Evolutionary conservation across 192 early-diverging fungal species (phyloP).

Genomic region (Glomus cerebriforme): DNA sequence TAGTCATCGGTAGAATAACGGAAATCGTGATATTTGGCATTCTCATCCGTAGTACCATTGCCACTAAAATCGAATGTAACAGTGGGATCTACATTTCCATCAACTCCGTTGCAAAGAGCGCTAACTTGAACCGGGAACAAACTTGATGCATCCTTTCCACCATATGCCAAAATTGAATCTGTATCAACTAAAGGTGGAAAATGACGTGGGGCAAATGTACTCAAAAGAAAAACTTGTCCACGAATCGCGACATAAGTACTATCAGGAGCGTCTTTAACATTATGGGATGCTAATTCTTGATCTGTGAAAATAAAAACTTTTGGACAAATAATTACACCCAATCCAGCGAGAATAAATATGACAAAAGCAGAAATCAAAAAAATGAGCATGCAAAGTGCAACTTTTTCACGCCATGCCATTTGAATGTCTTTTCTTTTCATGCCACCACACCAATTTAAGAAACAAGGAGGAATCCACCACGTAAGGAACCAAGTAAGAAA

Average conservation of each 20-base stretch:
- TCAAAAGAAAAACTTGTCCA: slow-evolving; percentile 82
- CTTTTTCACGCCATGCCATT: slow-evolving; percentile 97
- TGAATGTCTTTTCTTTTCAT: slow-evolving; percentile 80
- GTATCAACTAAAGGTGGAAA: slow-evolving; percentile 47
- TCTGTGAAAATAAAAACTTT: slow-evolving; percentile 71
- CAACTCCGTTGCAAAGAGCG: slow-evolving; percentile 57
- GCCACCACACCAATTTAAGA: slow-evolving; percentile 68
- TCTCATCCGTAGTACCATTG: slow-evolving; percentile 55
- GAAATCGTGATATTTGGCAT: slow-evolving; percentile 72
- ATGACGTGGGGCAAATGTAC: slow-evolving; percentile 61
- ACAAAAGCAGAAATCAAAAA: slow-evolving; percentile 74
- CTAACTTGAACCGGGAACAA: slow-evolving; percentile 71
- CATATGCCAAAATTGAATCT: slow-evolving; percentile 54
- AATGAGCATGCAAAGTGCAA: slow-evolving; percentile 87
- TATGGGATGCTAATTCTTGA: slow-evolving; percentile 54
- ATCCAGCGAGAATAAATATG: slow-evolving; percentile 82
- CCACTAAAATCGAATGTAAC: slow-evolving; percentile 50
- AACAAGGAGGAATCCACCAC: slow-evolving; percentile 81
- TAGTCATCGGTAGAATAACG: slow-evolving; percentile 61
- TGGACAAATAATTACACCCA: slow-evolving; percentile 78
- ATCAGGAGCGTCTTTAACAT: slow-evolving; percentile 38
- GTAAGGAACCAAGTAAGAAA: slow-evolving; percentile 76
- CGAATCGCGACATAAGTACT: slow-evolving; percentile 72
- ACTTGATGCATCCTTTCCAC: slow-evolving; percentile 63
- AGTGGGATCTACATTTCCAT: slow-evolving; percentile 46